A percentile compares a stretch with the other conserved stretches of the same genome.
These are phyloP conservation scores for Hypomontagnella monticulosa DNA, from an alignment of 495 filamentous ascomycete species.

Conservation along the genomic window DNA sequence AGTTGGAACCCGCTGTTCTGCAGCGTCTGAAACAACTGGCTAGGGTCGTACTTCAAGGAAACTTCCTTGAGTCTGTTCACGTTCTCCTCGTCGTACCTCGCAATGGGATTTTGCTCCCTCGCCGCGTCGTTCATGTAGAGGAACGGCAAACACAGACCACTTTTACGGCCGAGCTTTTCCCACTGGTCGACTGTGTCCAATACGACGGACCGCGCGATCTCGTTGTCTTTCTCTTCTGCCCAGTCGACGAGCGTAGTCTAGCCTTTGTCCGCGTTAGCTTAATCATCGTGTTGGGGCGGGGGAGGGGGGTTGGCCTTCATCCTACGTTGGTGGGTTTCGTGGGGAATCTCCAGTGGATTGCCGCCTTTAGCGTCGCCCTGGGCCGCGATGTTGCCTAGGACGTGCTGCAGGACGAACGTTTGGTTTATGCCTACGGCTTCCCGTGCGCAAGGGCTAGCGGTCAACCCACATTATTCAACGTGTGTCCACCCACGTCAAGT, in stretches of 20 bases:
- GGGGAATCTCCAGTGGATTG: conserved; percentile 25
- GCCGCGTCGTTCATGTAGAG: conserved; percentile 16
- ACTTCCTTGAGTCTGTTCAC: conserved; percentile 22
- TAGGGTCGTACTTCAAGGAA: conserved; percentile 25
- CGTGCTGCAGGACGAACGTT: conserved; percentile 44
- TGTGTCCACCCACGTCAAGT: too few species aligned
- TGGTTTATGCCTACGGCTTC: conserved; percentile 33
- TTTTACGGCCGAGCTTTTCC: conserved; percentile 8
- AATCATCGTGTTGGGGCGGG: neutral
- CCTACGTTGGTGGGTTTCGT: conserved; percentile 21
- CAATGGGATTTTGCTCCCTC: conserved; percentile 31
- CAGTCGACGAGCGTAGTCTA: conserved; percentile 35
- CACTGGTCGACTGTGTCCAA: conserved; percentile 18
- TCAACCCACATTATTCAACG: too few species aligned
- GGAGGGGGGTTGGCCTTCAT: neutral
- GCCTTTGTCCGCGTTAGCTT: conserved; percentile 8
- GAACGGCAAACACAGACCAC: conserved; percentile 9
- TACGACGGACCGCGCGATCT: conserved; percentile 1
- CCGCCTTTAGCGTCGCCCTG: conserved; percentile 24
- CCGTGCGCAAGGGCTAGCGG: neutral
- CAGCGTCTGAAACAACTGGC: conserved; percentile 24
- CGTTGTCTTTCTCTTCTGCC: too few species aligned
- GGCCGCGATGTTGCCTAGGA: conserved; percentile 21
- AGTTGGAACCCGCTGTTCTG: conserved; percentile 30
- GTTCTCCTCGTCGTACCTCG: conserved; percentile 29